Evolutionary conservation across 345 rosid genomes (phyloP).

Genomic region (Bretschneidera sinensis): DNA sequence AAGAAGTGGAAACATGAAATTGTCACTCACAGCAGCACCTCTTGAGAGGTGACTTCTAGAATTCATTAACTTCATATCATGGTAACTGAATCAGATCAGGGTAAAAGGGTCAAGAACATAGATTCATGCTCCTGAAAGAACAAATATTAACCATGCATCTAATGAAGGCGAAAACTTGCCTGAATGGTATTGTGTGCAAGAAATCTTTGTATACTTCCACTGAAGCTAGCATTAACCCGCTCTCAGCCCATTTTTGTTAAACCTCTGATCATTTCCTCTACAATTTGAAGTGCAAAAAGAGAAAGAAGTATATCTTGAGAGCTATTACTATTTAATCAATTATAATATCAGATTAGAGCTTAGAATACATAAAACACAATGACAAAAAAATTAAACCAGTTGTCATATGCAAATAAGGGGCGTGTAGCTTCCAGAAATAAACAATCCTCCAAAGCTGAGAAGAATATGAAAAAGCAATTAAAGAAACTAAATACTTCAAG

Average conservation of each 20-base stretch:
- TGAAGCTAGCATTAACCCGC: conserved; percentile 72
- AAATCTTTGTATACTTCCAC: conserved; percentile 56
- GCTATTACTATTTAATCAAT: no score
- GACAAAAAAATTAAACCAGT: not conserved
- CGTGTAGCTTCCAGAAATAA: no score
- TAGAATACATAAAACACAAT: not conserved
- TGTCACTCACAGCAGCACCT: conserved; percentile 1
- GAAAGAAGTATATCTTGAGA: not conserved
- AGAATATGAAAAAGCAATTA: not conserved
- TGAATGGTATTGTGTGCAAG: conserved; percentile 76
- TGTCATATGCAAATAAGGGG: not conserved
- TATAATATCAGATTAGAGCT: not conserved
- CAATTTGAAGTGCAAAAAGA: conserved; percentile 6
- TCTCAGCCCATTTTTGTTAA: conserved; percentile 73
- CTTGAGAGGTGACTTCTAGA: not conserved
- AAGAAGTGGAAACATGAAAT: not conserved
- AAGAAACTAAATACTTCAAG: not conserved
- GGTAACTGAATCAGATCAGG: no score
- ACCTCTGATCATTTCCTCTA: conserved; percentile 73
- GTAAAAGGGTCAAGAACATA: not conserved
- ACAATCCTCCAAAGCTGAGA: not conserved
- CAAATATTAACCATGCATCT: no score
- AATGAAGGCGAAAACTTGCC: conserved; percentile 34
- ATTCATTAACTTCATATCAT: not conserved
- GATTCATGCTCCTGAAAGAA: not conserved